A percentile compares a stretch with the other conserved stretches of the same genome.
phyloP scores from a whole-genome alignment of 805 yeast genomes.

The Wickerhamiella brachini region DNA sequence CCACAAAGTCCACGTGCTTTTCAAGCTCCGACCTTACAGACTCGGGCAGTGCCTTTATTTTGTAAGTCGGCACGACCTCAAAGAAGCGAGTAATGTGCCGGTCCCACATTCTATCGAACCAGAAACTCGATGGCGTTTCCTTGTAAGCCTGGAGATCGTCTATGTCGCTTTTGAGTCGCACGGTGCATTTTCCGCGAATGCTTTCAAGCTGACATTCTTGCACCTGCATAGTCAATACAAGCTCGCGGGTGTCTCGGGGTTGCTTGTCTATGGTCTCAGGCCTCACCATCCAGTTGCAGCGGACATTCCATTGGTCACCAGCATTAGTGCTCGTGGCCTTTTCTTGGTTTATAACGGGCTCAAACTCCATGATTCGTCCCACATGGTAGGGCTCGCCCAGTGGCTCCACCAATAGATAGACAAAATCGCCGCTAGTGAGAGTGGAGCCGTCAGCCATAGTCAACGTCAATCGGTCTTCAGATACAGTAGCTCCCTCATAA shows the following conservation, averaged over 20 bases:
- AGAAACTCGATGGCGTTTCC: slow-evolving; percentile 53
- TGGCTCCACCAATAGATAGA: slow-evolving; percentile 80
- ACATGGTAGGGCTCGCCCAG: slow-evolving; percentile 90
- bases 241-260: slow-evolving; percentile 54
- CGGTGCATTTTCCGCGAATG: slow-evolving; percentile 61
- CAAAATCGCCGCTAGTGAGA: slow-evolving; percentile 35
- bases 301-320: slow-evolving; percentile 43
- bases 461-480: slow-evolving; percentile 19
- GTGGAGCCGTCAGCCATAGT: slow-evolving; percentile 18
- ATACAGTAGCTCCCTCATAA: slow-evolving; percentile 28
- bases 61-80: slow-evolving; percentile 52
- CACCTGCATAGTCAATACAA: slow-evolving; percentile 76
- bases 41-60: slow-evolving; percentile 41
- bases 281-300: slow-evolving; percentile 84
- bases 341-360: slow-evolving; percentile 11
- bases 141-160: slow-evolving; percentile 43
- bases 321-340: slow-evolving; percentile 23
- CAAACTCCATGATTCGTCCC: slow-evolving; percentile 70
- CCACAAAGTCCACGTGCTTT: slow-evolving; percentile 58
- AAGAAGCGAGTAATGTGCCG: slow-evolving; percentile 72
- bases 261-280: slow-evolving; percentile 69
- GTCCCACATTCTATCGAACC: slow-evolving; percentile 76
- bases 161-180: slow-evolving; percentile 55
- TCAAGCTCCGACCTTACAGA: slow-evolving; percentile 47
- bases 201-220: slow-evolving; percentile 68